A percentile compares a stretch with the other conserved stretches of the same genome.
phyloP scores from a whole-genome alignment of 495 filamentous ascomycete genomes.

The Hypoxylon fragiforme region DNA sequence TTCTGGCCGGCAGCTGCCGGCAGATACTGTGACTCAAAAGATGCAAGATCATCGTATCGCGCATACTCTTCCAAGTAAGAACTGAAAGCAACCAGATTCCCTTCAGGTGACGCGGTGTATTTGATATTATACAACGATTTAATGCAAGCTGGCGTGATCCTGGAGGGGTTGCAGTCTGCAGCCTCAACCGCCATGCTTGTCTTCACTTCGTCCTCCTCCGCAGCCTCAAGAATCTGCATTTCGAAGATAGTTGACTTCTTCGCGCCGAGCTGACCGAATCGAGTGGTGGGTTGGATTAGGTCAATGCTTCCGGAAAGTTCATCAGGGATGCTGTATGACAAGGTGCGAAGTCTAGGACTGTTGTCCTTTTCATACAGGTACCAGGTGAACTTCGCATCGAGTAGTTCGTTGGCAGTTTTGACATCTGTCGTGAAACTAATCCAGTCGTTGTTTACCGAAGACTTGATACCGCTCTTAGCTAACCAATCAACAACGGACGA shows the following conservation, averaged over 20 bases:
- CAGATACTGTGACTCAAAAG: conserved; percentile 37
- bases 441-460: conserved; percentile 48
- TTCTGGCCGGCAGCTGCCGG: conserved; percentile 49
- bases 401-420: conserved; percentile 51
- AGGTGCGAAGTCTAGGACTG: conserved; percentile 53
- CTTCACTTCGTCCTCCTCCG: conserved; percentile 19
- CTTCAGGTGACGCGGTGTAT: conserved; percentile 53
- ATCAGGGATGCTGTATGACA: conserved; percentile 61
- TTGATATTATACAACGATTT: conserved; percentile 64
- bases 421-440: conserved; percentile 55
- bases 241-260: conserved; percentile 38
- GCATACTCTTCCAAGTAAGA: conserved; percentile 62
- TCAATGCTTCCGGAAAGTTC: conserved; percentile 54
- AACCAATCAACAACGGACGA: conserved; percentile 51
- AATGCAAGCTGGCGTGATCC: conserved; percentile 63
- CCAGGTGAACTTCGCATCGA: conserved; percentile 54
- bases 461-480: conserved; percentile 44
- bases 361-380: conserved; percentile 35
- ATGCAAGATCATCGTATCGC: conserved; percentile 36
- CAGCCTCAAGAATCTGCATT: conserved; percentile 38
- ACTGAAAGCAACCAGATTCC: conserved; percentile 59
- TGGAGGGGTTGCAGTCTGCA: conserved; percentile 49
- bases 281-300: conserved; percentile 62
- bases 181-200: not conserved
- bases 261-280: conserved; percentile 48